Evolutionary conservation across 2,329 filamentous ascomycete species (phyloP).

Genomic region (Pseudopithomyces maydicus): DNA sequence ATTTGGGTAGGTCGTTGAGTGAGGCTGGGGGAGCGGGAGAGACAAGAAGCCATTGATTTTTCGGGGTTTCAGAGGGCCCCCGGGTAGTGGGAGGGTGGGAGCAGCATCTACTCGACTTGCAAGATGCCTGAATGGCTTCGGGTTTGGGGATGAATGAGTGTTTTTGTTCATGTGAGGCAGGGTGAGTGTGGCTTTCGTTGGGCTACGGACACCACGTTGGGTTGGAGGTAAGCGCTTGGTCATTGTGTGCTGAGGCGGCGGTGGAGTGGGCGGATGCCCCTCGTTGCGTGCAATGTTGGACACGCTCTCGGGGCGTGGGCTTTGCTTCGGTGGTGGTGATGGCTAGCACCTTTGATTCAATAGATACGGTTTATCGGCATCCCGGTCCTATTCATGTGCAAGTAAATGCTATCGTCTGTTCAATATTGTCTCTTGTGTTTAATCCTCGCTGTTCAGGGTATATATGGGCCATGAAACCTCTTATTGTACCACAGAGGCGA

Average conservation of each 20-base stretch:
- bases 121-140: background rate
- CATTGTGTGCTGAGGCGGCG: background rate
- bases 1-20: constrained; percentile 1
- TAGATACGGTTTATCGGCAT: background rate
- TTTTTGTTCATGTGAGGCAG: too few relatives aligned
- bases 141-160: background rate
- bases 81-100: background rate
- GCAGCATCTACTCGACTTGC: too few relatives aligned
- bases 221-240: background rate
- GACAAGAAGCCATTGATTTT: background rate
- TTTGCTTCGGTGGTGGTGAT: background rate
- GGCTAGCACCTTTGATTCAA: background rate
- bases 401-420: too few relatives aligned
- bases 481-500: too few relatives aligned
- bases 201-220: background rate
- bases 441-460: too few relatives aligned
- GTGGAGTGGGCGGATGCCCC: constrained; percentile 1
- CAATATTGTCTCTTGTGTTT: too few relatives aligned
- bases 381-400: background rate
- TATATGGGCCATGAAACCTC: too few relatives aligned
- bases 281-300: constrained; percentile 12
- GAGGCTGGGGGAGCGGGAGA: background rate
- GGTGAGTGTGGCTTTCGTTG: background rate
- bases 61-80: constrained; percentile 1
- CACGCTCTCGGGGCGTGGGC: background rate